Evolutionary conservation across 2,329 filamentous ascomycete species (phyloP).

Genomic region (Geoglossum cookeanum): DNA sequence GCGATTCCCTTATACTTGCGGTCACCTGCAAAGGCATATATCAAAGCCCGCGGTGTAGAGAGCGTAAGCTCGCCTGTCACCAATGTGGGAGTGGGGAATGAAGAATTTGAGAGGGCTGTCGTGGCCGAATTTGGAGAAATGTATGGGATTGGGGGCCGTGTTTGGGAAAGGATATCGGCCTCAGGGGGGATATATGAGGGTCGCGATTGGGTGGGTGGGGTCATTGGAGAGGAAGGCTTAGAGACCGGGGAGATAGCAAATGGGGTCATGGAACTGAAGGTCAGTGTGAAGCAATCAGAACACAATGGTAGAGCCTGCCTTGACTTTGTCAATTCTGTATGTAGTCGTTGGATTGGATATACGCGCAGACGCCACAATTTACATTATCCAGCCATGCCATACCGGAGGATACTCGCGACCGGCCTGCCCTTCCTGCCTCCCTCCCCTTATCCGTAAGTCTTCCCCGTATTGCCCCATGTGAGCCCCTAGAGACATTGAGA

Average conservation of each 20-base stretch:
- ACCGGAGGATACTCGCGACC: constrained; percentile 2
- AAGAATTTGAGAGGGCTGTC: constrained; percentile 33
- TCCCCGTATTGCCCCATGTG: background rate
- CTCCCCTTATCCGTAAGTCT: constrained; percentile 2
- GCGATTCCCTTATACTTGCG: constrained; percentile 50
- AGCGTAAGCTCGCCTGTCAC: constrained; percentile 72
- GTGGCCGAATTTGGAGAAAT: constrained; percentile 45
- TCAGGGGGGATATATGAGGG: constrained; percentile 18
- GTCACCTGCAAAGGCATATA: constrained; percentile 58
- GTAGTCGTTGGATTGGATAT: constrained; percentile 55
- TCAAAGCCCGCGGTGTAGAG: constrained; percentile 70
- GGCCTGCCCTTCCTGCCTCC: background rate
- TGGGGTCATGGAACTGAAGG: constrained; percentile 43
- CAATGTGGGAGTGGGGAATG: constrained; percentile 48
- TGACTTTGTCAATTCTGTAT: constrained; percentile 18
- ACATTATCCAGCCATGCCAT: constrained; percentile 27
- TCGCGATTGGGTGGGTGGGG: constrained; percentile 21
- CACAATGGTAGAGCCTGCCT: background rate
- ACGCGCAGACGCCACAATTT: constrained; percentile 72
- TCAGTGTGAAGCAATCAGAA: constrained; percentile 18
- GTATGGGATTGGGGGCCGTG: constrained; percentile 30
- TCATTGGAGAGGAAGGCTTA: constrained; percentile 32
- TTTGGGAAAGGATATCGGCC: constrained; percentile 15
- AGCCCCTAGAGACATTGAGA: background rate
- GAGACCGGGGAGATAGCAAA: constrained; percentile 36